Conservation (phyloP, 768 basidiomycete species). For the Tricholomella constricta region DNA sequence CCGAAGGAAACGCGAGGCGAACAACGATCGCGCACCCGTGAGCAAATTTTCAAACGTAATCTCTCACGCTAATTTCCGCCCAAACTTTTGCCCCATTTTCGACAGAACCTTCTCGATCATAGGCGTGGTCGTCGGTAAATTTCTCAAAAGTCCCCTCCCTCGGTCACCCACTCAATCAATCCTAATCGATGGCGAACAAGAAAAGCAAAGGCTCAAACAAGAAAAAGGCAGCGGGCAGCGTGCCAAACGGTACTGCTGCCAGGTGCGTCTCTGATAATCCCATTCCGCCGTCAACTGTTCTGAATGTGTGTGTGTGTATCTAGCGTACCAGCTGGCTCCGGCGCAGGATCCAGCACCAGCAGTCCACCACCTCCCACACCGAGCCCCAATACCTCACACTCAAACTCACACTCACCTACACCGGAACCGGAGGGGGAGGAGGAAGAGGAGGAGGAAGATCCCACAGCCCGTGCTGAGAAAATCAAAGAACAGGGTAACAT, state of each 20-base stretch:
- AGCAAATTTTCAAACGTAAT: neutral
- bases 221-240: conserved; percentile 16
- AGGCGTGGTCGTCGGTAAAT: neutral
- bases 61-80: neutral
- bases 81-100: neutral
- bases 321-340: conserved; percentile 3
- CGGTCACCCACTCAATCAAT: neutral
- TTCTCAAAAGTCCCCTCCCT: conserved; percentile 2
- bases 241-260: conserved; percentile 9
- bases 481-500: conserved; percentile 76
- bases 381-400: conserved; percentile 4
- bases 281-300: neutral
- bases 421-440: conserved; percentile 27
- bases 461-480: conserved; percentile 54
- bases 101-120: neutral
- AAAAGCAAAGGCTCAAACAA: conserved; percentile 23
- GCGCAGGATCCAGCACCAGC: conserved; percentile 18
- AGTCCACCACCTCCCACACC: conserved; percentile 14
- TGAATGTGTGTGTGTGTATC: neutral
- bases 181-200: conserved; percentile 19
- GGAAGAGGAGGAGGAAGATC: too few species aligned
- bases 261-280: conserved; percentile 6
- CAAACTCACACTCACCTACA: conserved; percentile 21
- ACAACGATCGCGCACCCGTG: too few species aligned
- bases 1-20: too few species aligned